A percentile compares a stretch with the other conserved stretches of the same genome.
Conservation (phyloP, 208 protist species). For the Trypanosomatidae sp. region DNA sequence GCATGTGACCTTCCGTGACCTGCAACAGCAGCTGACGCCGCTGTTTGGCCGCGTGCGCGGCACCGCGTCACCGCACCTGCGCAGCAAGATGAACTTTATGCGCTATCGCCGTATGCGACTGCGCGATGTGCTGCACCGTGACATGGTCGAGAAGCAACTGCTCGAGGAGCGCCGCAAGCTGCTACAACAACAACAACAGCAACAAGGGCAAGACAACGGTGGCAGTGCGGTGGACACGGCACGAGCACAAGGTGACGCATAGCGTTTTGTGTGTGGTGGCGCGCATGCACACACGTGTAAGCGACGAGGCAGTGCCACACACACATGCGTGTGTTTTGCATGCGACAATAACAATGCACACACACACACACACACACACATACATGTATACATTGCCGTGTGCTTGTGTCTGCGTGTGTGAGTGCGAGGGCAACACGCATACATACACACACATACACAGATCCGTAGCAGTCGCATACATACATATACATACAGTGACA, state of each 20-base stretch:
- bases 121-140: constrained; percentile 71
- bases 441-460: no score
- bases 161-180: constrained; percentile 53
- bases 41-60: constrained; percentile 40
- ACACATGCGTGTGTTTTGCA: no score
- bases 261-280: background rate
- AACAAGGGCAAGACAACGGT: background rate
- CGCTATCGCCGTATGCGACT: constrained; percentile 62
- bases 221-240: background rate
- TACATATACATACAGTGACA: no score
- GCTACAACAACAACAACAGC: no score
- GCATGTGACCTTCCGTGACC: constrained; percentile 63
- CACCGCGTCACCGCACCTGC: constrained; percentile 23
- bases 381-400: no score
- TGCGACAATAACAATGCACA: no score
- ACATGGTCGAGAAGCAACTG: constrained; percentile 55
- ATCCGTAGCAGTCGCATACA: no score
- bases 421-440: no score
- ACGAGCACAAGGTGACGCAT: background rate
- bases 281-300: background rate
- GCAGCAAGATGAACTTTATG: constrained; percentile 76
- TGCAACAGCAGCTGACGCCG: constrained; percentile 35
- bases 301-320: no score
- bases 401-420: no score
- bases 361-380: no score